Evolutionary conservation across 805 yeast genomes (phyloP), one percentile per base, ranked within the genome.

Genomic region (Candida awuae): DNA sequence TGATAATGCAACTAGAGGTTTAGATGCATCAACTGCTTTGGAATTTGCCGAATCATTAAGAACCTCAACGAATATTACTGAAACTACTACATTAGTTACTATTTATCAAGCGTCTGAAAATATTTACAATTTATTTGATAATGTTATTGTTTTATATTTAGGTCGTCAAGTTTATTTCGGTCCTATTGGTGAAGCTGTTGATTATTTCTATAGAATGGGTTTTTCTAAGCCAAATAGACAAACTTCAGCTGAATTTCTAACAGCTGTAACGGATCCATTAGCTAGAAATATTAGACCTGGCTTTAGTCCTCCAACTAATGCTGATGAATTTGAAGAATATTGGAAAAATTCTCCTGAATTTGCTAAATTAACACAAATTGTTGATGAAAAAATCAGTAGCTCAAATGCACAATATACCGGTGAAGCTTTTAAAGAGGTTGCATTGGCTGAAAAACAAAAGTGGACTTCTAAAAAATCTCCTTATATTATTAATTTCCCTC

Each of bases 1-100:
- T 76, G 88, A 84, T 65, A 84, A 84, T 53, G 81, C 90, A 6
- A 84, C 94, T 6, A 74, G 92, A 65, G 94, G 94, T 51, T 67
- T 84, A 43, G 94, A 84, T 61, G 71, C 92, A 4, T 82, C 92
- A 9, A 83, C 92, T 30, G 94, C 94, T 3, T 66, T 80, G 46
- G 88, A 82, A 54, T 84, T 76, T 52, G 68, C 81, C 29, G 67
- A 75, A 45, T 80, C 85, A 16, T 66, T 84, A 44, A 76, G 82
- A 50, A 70, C 46, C 17, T 31, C 47, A 2, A 40, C 55, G 3
- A 34, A 37, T 14, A 32, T 45, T n/a, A 33, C 42, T 4, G 27
- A 41, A 6, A 37, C 41, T 35, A 37, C 49, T 3, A 43, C 49
- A 10, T 21, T 52, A 6, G 41, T 47, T 33, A 47, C 56, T 3